Base-by-base conservation (phyloP, 768 basidiomycete species). In the Leccinum pellstonianum region DNA sequence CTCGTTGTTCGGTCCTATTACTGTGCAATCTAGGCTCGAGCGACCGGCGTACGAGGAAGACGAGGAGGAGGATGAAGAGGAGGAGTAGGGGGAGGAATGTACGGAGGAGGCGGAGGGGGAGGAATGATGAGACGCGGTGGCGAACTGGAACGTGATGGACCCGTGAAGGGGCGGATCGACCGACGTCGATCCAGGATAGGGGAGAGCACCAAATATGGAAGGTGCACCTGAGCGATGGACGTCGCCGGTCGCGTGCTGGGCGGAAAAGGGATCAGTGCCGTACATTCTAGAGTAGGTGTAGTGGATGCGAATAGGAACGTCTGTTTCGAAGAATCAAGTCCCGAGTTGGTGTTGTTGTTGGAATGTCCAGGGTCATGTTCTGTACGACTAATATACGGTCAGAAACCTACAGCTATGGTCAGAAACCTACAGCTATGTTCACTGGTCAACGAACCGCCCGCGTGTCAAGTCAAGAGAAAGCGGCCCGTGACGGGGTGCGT, bases 201-300 rank as follows among this genome's bases (percentile, higher is more conserved):
- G 86, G 19, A 88, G 81, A 0, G 85, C 86, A 5, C 86, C 86
- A 64, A 82, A 84, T 58, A 87, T 72, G 51, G 86, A 87, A 51
- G 85, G 82, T 10, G 75, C 51, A 27, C 25, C 29, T 66, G 25
- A 37, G 35, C 21, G 21, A 15, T 50, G 31, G 17, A 41, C 19
- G 21, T 60, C 56, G 27, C 43, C 62, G 17, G 69, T 59, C 29
- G 67, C 63, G 27, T 62, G 58, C 37, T 75, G 73, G 3, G 71
- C 71, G 5, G 69, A 61, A 43, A 73, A 73, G 17, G 71, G 71
- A 38, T 73, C 57, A 12, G 55, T 63, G 19, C 71, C 71, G 61
- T 74, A 74, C 54, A 72, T 63, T 12, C 11, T 35, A 17, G 37
- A 38, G 15, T 17, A 17, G 15, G 37, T 17, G 15, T 17, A 3